Conservation (phyloP, 1,139 yeast genomes). For the Saccharomyces uvarum region DNA sequence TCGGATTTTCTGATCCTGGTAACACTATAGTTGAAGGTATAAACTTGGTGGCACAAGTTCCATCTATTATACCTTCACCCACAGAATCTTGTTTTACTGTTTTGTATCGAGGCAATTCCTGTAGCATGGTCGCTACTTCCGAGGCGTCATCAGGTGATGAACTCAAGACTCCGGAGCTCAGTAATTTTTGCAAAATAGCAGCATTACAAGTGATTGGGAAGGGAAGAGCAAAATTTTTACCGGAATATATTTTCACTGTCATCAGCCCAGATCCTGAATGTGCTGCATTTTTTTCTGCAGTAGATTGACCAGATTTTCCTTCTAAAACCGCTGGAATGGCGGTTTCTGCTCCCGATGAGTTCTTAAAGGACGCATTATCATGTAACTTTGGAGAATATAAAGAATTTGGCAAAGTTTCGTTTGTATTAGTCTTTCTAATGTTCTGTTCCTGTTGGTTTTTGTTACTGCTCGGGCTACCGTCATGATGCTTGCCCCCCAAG, state of each 20-base stretch:
- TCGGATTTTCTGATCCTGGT: conserved; percentile 41
- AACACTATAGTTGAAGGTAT: conserved; percentile 62
- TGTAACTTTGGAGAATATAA: not conserved
- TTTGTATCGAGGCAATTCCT: conserved; percentile 19
- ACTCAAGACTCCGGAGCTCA: conserved; percentile 21
- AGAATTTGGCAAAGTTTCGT: not conserved
- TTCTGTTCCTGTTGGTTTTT: not conserved
- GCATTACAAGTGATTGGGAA: conserved; percentile 27
- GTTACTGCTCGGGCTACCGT: not conserved
- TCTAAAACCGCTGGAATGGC: not conserved
- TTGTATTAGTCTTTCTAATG: not conserved
- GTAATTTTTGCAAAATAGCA: conserved; percentile 22
- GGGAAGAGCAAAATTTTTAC: conserved; percentile 28
- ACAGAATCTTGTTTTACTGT: conserved; percentile 17
- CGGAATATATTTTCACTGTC: conserved; percentile 29
- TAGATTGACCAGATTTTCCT: not conserved
- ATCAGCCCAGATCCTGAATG: conserved; percentile 22
- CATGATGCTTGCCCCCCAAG: conserved; percentile 7
- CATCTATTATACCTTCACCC: conserved; percentile 20
- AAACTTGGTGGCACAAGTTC: conserved; percentile 32
- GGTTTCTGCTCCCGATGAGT: not conserved
- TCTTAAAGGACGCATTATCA: not conserved
- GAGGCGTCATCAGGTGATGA: conserved; percentile 7
- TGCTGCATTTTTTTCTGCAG: not conserved
- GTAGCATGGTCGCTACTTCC: conserved; percentile 18